These are phyloP conservation scores for Cryphonectria japonica DNA, from an alignment of 2,329 filamentous ascomycete species.

Conservation along the genomic window DNA sequence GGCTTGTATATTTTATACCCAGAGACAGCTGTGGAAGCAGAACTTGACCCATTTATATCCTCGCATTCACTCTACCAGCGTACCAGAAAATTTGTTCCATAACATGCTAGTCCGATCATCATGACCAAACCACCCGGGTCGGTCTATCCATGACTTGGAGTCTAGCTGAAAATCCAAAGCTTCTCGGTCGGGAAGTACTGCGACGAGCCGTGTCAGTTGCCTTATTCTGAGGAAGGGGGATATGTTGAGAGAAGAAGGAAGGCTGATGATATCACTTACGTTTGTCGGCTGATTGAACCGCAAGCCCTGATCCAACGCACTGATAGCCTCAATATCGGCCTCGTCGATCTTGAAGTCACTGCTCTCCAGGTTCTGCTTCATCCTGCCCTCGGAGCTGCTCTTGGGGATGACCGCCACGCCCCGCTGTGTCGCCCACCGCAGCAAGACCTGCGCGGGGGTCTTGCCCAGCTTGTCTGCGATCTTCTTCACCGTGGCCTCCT, in stretches of 20 bases:
- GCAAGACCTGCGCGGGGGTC: constrained; percentile 77
- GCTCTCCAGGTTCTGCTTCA: constrained; percentile 70
- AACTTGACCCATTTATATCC: background rate
- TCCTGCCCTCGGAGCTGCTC: constrained; percentile 57
- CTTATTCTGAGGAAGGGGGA: background rate
- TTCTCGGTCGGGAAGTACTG: constrained; percentile 61
- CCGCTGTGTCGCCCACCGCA: constrained; percentile 86
- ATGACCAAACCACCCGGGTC: background rate
- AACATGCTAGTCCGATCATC: background rate
- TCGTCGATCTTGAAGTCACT: constrained; percentile 67
- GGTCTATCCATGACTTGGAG: background rate
- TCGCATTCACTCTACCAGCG: constrained; percentile 7
- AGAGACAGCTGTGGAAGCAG: constrained; percentile 6
- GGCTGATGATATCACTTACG: constrained; percentile 30
- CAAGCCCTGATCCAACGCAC: constrained; percentile 65
- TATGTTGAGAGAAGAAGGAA: constrained; percentile 14
- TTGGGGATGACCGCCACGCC: constrained; percentile 83
- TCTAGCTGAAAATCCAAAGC: constrained; percentile 62
- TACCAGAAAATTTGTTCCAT: background rate
- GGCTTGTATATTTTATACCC: constrained; percentile 30
- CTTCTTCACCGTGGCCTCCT: constrained; percentile 65
- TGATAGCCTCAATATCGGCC: constrained; percentile 69
- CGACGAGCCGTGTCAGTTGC: background rate
- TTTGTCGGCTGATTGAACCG: constrained; percentile 74
- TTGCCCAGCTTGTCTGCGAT: constrained; percentile 73